Evolutionary conservation across 208 protist genomes (phyloP).

Genomic region (Polymyxa betae): DNA sequence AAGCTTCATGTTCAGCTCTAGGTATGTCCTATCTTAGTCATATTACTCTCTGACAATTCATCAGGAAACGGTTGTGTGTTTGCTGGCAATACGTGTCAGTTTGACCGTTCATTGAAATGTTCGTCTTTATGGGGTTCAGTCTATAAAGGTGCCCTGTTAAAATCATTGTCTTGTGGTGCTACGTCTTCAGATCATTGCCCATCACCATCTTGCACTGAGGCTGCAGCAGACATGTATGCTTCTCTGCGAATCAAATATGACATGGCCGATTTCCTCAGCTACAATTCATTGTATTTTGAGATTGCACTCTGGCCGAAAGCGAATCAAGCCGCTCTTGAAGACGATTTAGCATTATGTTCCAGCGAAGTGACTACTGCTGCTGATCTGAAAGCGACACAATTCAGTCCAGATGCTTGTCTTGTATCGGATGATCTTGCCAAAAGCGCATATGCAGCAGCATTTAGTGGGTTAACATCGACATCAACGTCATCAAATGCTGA

Average conservation of each 20-base stretch:
- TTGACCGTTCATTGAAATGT: background rate
- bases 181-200: background rate
- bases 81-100: background rate
- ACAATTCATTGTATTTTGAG: background rate
- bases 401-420: background rate
- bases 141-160: background rate
- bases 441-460: background rate
- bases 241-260: background rate
- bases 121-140: background rate
- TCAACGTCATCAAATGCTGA: too few species aligned
- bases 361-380: background rate
- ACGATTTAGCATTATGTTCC: background rate
- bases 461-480: too few species aligned
- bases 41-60: background rate
- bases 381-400: background rate
- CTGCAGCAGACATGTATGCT: background rate
- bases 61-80: background rate
- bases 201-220: background rate
- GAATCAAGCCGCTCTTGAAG: background rate
- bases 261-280: background rate
- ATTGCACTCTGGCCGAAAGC: background rate
- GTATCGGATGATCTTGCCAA: background rate
- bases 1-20: background rate
- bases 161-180: background rate
- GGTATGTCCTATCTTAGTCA: background rate